Evolutionary conservation across 345 rosid genomes (phyloP), one percentile per base, ranked within the genome.

Genomic region (Anacardium occidentale): DNA sequence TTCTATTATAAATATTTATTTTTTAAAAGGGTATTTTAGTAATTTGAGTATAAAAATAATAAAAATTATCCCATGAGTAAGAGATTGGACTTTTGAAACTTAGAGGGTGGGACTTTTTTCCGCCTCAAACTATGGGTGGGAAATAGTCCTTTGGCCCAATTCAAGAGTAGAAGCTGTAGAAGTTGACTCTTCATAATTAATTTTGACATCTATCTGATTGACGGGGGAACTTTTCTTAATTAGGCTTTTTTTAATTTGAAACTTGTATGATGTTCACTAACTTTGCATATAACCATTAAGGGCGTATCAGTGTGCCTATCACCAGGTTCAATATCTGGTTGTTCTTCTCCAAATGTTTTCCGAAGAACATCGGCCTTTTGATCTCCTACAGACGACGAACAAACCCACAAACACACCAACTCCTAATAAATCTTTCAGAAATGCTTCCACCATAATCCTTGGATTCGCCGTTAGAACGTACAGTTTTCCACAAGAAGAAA

Each of bases 381-480:
- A 57, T 73, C 70, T 56, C 80, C 90, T 3, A 87, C 92, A 13
- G 84, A 12, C 4, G 21, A 13, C 66, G 44, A 26, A 91, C 89
- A 24, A 93, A 82, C 67, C 98, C 98, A 91, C 68, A 3, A 91
- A 85, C 75, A 80, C 51, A 76, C 87, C 88, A 17, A 87, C 88
- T 14, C 84, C 82, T 77, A 93, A 72, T 66, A 75, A 88, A 14
- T 88, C 90, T 74, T 84, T 89, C 71, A 89, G 77, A 52, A 86
- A 85, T 26, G 87, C 74, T 77, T 91, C 96, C 59, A 87, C 97
- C 96, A 93, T 91, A 18, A 90, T 70, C 74, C 91, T 77, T 0
- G 96, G 98, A 77, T 84, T 93, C 52, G 90, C 91, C 0, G 96
- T 88, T 5, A 91, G 81, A 8, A 89, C 87, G 32, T 85, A 84